Evolutionary conservation across 2,329 filamentous ascomycete genomes (phyloP).

Genomic region (Exophiala lecanii-corni): DNA sequence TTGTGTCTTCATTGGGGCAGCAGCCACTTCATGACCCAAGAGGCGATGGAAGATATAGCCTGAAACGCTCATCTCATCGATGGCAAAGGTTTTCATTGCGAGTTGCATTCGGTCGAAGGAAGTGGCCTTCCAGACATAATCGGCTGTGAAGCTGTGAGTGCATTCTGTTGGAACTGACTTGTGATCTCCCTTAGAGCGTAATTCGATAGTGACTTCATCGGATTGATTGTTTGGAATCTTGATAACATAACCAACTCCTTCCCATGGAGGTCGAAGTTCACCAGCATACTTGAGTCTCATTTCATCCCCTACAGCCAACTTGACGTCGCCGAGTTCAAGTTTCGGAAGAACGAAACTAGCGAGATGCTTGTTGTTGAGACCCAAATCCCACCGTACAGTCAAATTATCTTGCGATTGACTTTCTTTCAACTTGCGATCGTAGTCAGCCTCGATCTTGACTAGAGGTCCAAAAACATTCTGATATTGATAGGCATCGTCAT

Average conservation of each 20-base stretch:
- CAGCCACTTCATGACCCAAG: conserved; percentile 88
- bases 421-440: conserved; percentile 98
- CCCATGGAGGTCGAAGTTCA: conserved; percentile 86
- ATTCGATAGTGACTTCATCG: conserved; percentile 91
- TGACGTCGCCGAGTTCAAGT: conserved; percentile 95
- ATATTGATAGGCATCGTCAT: conserved; percentile 97
- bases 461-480: conserved; percentile 97
- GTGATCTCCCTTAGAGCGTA: conserved; percentile 91
- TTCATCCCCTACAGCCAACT: conserved; percentile 94
- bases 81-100: conserved; percentile 97
- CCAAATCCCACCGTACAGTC: conserved; percentile 88
- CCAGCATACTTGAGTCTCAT: conserved; percentile 97
- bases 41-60: conserved; percentile 98
- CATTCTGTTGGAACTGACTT: conserved; percentile 94
- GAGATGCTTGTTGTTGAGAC: conserved; percentile 94
- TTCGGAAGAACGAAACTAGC: conserved; percentile 95
- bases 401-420: conserved; percentile 96
- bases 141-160: conserved; percentile 95
- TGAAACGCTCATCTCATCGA: conserved; percentile 97
- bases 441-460: conserved; percentile 98
- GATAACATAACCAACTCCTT: conserved; percentile 96
- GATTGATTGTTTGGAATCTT: conserved; percentile 99
- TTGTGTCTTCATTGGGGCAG: conserved; percentile 90
- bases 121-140: conserved; percentile 99
- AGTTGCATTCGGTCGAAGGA: conserved; percentile 99